Conservation (phyloP, 2,329 filamentous ascomycete genomes). For the Diaporthe eres region DNA sequence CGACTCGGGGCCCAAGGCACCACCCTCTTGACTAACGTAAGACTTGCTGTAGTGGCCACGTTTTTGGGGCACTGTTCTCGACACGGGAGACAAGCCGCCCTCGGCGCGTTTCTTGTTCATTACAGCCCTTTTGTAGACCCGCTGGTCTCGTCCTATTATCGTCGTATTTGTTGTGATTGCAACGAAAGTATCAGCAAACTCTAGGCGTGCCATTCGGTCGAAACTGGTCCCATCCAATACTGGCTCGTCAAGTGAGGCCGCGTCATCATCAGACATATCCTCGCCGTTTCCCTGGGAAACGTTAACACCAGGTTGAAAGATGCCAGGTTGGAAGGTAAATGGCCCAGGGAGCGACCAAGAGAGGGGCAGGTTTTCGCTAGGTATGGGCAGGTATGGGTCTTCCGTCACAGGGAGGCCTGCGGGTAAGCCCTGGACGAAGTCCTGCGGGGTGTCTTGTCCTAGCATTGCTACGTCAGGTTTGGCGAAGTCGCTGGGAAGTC, state of each 20-base stretch:
- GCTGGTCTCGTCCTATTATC: conserved; percentile 40
- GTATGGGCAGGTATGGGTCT: not conserved
- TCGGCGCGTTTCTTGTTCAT: conserved; percentile 64
- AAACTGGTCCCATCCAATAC: conserved; percentile 24
- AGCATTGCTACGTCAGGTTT: conserved; percentile 2
- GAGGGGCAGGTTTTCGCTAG: not conserved
- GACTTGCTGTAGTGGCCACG: conserved; percentile 71
- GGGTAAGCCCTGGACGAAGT: not conserved
- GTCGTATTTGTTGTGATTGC: conserved; percentile 39
- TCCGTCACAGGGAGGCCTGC: not conserved
- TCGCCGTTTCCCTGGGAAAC: not conserved
- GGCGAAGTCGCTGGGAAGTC: not conserved
- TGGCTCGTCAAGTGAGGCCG: conserved; percentile 14
- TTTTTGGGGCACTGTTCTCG: conserved; percentile 62
- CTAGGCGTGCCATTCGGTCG: conserved; percentile 25
- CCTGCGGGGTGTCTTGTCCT: not conserved
- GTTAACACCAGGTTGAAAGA: not conserved
- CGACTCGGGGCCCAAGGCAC: conserved; percentile 75
- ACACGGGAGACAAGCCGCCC: conserved; percentile 63
- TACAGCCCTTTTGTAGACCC: conserved; percentile 60
- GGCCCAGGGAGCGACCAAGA: not conserved
- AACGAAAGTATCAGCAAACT: conserved; percentile 38
- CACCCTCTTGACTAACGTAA: conserved; percentile 78
- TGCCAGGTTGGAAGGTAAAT: not conserved
- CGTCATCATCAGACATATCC: conserved; percentile 15